Conservation (phyloP, 2,329 filamentous ascomycete species). For the Cephalotrichum gorgonifer region DNA sequence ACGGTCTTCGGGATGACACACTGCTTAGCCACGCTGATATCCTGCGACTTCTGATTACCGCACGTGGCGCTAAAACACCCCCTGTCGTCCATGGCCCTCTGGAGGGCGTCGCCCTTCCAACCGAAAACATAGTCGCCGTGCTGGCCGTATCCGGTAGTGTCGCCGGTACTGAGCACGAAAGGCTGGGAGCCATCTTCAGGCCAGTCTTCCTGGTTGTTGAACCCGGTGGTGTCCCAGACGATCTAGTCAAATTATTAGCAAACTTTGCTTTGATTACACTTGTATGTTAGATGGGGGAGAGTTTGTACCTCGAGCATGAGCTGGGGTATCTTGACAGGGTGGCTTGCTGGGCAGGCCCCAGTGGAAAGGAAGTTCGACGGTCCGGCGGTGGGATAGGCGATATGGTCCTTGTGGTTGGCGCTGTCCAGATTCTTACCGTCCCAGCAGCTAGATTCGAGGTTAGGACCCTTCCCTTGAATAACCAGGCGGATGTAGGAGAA, state of each 20-base stretch:
- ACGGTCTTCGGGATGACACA: constrained; percentile 18
- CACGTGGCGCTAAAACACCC: constrained; percentile 11
- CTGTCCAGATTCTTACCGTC: constrained; percentile 32
- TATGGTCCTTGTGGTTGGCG: constrained; percentile 28
- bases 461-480: neutral
- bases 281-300: too few species aligned
- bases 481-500: neutral
- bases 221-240: constrained; percentile 24
- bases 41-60: constrained; percentile 18
- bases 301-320: constrained; percentile 23
- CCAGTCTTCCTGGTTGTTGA: constrained; percentile 25
- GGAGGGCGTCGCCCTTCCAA: constrained; percentile 25
- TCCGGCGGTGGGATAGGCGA: constrained; percentile 27
- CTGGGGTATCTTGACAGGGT: constrained; percentile 27
- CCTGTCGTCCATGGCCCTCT: constrained; percentile 19
- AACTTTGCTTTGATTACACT: too few species aligned
- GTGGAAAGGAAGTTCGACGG: constrained; percentile 22
- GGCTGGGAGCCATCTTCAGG: constrained; percentile 24
- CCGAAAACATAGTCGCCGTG: constrained; percentile 28
- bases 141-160: constrained; percentile 19
- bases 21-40: constrained; percentile 19
- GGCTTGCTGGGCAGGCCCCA: constrained; percentile 20
- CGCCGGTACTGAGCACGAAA: constrained; percentile 19
- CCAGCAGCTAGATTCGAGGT: too few species aligned
- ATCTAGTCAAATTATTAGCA: too few species aligned